These are phyloP conservation scores for Nymphaea colorata DNA, from an alignment of 164 flowering plant species.

Conservation along the genomic window DNA sequence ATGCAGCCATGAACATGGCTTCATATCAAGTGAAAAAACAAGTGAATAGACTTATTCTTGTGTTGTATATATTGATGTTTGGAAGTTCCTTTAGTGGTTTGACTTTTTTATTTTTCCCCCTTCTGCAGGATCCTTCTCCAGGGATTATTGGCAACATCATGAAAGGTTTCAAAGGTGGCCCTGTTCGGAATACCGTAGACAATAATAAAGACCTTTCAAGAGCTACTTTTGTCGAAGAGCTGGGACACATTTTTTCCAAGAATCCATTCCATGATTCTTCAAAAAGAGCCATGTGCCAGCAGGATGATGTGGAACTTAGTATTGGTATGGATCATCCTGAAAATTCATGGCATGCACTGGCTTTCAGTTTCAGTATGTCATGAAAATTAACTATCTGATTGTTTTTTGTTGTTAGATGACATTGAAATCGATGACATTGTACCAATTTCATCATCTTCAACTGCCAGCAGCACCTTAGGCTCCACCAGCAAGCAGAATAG, in stretches of 20 bases:
- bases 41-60: slow-evolving; percentile 21
- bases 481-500: slow-evolving; percentile 14
- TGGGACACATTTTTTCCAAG: slow-evolving; percentile 50
- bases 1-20: slow-evolving; percentile 44
- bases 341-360: too few relatives aligned
- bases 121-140: slow-evolving; percentile 27
- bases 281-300: slow-evolving; percentile 8
- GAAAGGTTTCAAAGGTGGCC: slow-evolving; percentile 51
- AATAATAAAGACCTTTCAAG: slow-evolving; percentile 12
- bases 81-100: not conserved
- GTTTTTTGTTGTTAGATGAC: slow-evolving; percentile 41
- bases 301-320: slow-evolving; percentile 29
- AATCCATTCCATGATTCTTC: slow-evolving; percentile 35
- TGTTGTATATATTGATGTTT: not conserved
- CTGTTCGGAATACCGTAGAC: slow-evolving; percentile 17
- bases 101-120: not conserved
- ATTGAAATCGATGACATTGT: slow-evolving; percentile 71
- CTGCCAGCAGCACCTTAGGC: slow-evolving; percentile 11
- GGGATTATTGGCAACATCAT: slow-evolving; percentile 49
- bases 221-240: slow-evolving; percentile 14
- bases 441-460: slow-evolving; percentile 25
- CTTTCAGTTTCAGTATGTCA: too few relatives aligned
- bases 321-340: slow-evolving; percentile 31
- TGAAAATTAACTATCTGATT: too few relatives aligned
- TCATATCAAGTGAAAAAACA: slow-evolving; percentile 50